Evolutionary conservation across 805 yeast species (phyloP), one percentile per base, ranked within the genome.

Genomic region (Cyberlindnera misumaiensis): DNA sequence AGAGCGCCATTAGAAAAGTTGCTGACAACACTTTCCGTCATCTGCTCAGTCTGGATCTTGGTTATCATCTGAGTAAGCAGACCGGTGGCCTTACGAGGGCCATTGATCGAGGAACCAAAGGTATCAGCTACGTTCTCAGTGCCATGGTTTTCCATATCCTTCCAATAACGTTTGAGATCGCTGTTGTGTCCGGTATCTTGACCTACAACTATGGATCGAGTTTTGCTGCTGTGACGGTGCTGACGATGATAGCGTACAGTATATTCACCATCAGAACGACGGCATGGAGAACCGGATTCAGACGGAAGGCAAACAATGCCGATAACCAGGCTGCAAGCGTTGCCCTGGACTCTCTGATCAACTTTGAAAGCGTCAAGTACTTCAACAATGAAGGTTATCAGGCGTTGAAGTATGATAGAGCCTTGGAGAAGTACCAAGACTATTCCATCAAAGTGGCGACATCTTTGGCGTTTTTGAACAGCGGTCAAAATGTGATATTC

Each of bases 141-240:
- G 96, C 97, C 3, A 85, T 90, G 95, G 96, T 93, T n/a, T 90
- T 93, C 67, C 97, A 93, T 58, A 89, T 93, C 28, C 67, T 90
- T 26, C 98, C 98, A 8, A 83, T 90, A 30, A 72, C 94, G 3
- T 83, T 93, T 56, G 98, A 93, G 59, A 93, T 93, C 38, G 73
- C 84, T 3, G 81, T 93, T 39, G 98, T 93, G 11, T 85, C 96
- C 57, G 96, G 97, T 40, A 83, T 93, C 32, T 67, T 93, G 48
- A 87, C 96, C 12, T 90, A 89, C 59, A 90, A 90, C 58, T 93
- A 87, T 57, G 98, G 98, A 18, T 61, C 75, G 2, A 70, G 80
- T 17, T 93, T 87, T 65, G 97, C 98, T 3, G 86, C 84, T 5
- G 88, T 90, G 33, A 88, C 98, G 0, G 65, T 87, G 32, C 57